Percentiles rank a stretch among this genome's conserved stretches.
Evolutionary conservation across 352 stramenopile genomes (phyloP).

Genomic region (Stramenopiles sp.): DNA sequence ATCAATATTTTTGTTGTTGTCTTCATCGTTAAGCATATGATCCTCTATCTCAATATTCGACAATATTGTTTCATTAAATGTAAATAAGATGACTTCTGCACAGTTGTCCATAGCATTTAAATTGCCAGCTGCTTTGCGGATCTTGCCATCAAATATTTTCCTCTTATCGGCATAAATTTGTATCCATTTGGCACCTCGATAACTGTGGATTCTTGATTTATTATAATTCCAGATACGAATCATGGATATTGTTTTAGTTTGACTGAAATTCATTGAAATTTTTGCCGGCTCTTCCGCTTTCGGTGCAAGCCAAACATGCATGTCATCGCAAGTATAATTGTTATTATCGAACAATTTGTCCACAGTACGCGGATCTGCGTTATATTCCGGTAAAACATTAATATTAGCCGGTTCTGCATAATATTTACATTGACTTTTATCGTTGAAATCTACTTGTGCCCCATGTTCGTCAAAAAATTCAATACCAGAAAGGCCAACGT

Average conservation of each 20-base stretch:
- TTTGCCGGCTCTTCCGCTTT: slow-evolving; percentile 32
- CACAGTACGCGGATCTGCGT: slow-evolving; percentile 44
- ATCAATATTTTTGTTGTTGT: too few species aligned
- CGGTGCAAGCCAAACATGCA: slow-evolving; percentile 67
- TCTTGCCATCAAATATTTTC: slow-evolving; percentile 57
- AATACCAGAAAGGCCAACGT: slow-evolving; percentile 62
- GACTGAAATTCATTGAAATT: too few species aligned
- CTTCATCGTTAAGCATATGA: slow-evolving; percentile 18
- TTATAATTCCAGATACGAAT: slow-evolving; percentile 76
- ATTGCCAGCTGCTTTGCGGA: slow-evolving; percentile 37
- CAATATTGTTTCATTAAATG: slow-evolving; percentile 35
- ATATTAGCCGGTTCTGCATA: slow-evolving; percentile 45
- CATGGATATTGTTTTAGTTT: slow-evolving; percentile 47
- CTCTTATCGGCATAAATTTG: slow-evolving; percentile 31
- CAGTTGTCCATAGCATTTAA: slow-evolving; percentile 28
- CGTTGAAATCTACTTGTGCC: slow-evolving; percentile 28
- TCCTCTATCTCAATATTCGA: slow-evolving; percentile 45
- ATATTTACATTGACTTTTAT: slow-evolving; percentile 31
- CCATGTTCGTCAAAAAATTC: slow-evolving; percentile 55
- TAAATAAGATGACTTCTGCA: slow-evolving; percentile 63
- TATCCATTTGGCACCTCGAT: slow-evolving; percentile 37
- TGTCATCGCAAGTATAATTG: slow-evolving; percentile 63
- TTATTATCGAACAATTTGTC: slow-evolving; percentile 65
- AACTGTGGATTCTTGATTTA: slow-evolving; percentile 52
- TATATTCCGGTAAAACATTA: slow-evolving; percentile 63